phyloP scores from a whole-genome alignment of 2,329 filamentous ascomycete species.

The Exophiala sp. region DNA sequence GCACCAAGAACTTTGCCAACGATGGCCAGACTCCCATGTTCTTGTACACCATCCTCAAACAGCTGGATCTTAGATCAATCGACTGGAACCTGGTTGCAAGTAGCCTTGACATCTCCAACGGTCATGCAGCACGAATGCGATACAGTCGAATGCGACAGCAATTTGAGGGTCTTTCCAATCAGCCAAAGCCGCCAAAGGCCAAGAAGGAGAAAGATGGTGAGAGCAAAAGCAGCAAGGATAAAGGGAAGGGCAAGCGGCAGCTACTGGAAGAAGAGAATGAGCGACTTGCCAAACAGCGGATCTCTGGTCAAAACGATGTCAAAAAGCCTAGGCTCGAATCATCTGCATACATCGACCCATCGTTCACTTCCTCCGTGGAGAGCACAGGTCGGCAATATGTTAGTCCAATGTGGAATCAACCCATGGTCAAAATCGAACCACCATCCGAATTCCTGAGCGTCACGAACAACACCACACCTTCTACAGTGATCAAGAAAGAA shows the following conservation, averaged over 20 bases:
- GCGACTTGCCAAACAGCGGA: slow-evolving; percentile 7
- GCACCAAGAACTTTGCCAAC: slow-evolving; percentile 31
- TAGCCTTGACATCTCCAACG: slow-evolving; percentile 49
- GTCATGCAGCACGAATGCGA: slow-evolving; percentile 53
- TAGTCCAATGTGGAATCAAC: slow-evolving; percentile 10
- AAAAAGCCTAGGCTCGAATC: slow-evolving; percentile 22
- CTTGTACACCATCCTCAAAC: slow-evolving; percentile 52
- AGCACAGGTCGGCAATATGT: slow-evolving; percentile 4
- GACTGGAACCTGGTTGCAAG: slow-evolving; percentile 50
- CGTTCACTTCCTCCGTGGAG: slow-evolving; percentile 1
- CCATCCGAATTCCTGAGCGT: not conserved
- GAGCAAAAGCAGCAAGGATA: slow-evolving; percentile 13
- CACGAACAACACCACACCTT: not conserved
- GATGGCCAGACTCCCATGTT: slow-evolving; percentile 48
- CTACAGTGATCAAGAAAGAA: slow-evolving; percentile 16
- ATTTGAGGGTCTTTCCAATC: slow-evolving; percentile 42
- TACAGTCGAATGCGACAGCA: slow-evolving; percentile 51
- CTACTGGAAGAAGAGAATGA: slow-evolving; percentile 12
- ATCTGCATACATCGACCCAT: not conserved
- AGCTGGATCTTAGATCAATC: slow-evolving; percentile 49
- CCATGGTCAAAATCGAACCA: slow-evolving; percentile 10
- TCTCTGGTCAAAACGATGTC: not conserved
- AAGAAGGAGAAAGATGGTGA: slow-evolving; percentile 19
- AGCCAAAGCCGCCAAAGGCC: slow-evolving; percentile 13
- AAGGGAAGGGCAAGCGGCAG: slow-evolving; percentile 8